Evolutionary conservation across 2,329 filamentous ascomycete genomes (phyloP), one percentile per base, ranked within the genome.

Genomic region (Cladosporium sp.): DNA sequence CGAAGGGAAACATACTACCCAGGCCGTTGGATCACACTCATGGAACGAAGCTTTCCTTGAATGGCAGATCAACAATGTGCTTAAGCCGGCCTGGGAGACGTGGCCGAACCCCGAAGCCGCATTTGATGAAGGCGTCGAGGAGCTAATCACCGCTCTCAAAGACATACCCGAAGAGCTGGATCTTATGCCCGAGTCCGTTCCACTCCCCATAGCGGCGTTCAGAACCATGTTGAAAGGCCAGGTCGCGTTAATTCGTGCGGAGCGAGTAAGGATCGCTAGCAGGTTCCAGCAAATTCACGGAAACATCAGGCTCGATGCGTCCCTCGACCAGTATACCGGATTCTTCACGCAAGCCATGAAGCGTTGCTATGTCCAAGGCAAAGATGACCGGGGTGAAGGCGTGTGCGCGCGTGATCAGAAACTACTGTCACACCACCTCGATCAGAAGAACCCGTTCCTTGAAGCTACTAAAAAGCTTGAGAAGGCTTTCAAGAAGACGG

Each of bases 311-410:
- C 58, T 61, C 7, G 52, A 63, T 28, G 28, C 42, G 1, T 61
- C 49, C 1, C 38, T 45, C 8, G 61, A 62, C 39, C 37, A 37
- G 17, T 7, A 20, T 3, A 40, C 17, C 1, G 50, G 38, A 1
- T 62, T 52, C 38, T 65, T 65, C 56, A 43, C 55, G 6, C 30
- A 28, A 8, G 45, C 56, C 17, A 62, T 65, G 58, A 8, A 45
- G 17, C 22, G 38, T 22, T 38, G 28, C 20, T 64, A 64, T 43
- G 38, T 60, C 7, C 5, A 4, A 6, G 42, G 56, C 59, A 59
- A 60, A 11, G 30, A 28, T 2, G 55, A 62, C 25, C 28, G 14
- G n/a, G 56, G 57, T 7, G 22, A 19, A 17, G 55, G 55, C 22
- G 37, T 42, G 22, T 20, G 45, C 9, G 38, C n/a, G 11, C 45